These are phyloP conservation scores for Gonapodya prolifera DNA, from an alignment of 192 early-diverging fungal genomes.

Conservation along the genomic window DNA sequence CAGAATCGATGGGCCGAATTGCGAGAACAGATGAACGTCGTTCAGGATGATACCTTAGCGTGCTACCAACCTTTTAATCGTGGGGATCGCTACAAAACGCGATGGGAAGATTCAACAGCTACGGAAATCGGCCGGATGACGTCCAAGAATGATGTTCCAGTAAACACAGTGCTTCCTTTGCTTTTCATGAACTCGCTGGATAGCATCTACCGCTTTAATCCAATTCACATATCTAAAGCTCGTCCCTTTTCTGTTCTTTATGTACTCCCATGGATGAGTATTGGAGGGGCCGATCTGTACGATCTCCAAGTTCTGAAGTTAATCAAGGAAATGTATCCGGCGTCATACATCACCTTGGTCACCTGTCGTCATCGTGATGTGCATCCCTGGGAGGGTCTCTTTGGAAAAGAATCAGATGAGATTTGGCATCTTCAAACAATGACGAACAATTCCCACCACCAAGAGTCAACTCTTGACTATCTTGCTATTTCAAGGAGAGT, in stretches of 20 bases:
- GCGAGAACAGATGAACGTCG: not conserved
- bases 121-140: constrained; percentile 8
- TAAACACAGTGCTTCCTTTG: constrained; percentile 1
- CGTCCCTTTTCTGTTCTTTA: constrained; percentile 11
- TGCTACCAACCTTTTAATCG: not conserved
- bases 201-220: constrained; percentile 14
- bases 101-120: not conserved
- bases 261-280: constrained; percentile 25
- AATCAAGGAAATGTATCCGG: not conserved
- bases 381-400: constrained; percentile 17
- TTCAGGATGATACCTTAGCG: not conserved
- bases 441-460: constrained; percentile 14
- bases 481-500: constrained; percentile 2
- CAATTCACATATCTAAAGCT: not conserved
- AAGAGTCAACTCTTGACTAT: constrained; percentile 15
- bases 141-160: constrained; percentile 15
- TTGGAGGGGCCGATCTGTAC: constrained; percentile 23
- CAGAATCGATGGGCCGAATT: not conserved
- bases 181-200: not conserved
- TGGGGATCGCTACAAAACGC: not conserved
- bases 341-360: constrained; percentile 5
- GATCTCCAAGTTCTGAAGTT: constrained; percentile 14
- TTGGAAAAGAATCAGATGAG: constrained; percentile 10
- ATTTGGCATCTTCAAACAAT: constrained; percentile 17
- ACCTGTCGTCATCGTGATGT: constrained; percentile 8